Percentiles rank a stretch among this genome's conserved stretches.
These are phyloP conservation scores for Collybia sordida DNA, from an alignment of 768 basidiomycete genomes.

Conservation along the genomic window DNA sequence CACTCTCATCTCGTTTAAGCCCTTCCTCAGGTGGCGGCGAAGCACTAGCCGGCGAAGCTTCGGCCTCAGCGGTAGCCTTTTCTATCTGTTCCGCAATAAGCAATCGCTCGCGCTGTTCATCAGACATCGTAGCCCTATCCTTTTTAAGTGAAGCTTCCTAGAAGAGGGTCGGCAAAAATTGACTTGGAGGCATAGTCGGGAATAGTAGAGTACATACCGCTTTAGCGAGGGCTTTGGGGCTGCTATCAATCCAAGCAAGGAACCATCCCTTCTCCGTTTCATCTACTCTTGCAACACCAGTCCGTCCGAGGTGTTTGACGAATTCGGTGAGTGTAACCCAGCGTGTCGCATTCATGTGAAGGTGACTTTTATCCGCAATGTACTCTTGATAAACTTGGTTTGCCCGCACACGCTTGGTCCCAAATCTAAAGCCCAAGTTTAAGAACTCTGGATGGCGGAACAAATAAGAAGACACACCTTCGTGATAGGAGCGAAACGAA, in stretches of 20 bases:
- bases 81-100: conserved; percentile 94
- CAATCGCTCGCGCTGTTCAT: conserved; percentile 91
- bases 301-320: conserved; percentile 81
- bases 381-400: conserved; percentile 98
- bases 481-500: conserved; percentile 90
- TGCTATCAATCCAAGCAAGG: conserved; percentile 95
- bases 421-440: conserved; percentile 53
- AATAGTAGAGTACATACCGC: conserved; percentile 48
- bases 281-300: conserved; percentile 88
- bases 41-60: conserved; percentile 31
- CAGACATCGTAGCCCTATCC: conserved; percentile 86
- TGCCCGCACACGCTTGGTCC: conserved; percentile 91
- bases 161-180: conserved; percentile 7
- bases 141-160: conserved; percentile 88
- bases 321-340: conserved; percentile 99
- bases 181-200: neutral
- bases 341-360: conserved; percentile 98
- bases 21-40: conserved; percentile 52
- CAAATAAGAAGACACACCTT: conserved; percentile 44
- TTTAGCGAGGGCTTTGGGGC: conserved; percentile 91
- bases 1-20: conserved; percentile 71
- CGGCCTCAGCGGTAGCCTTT: conserved; percentile 61
- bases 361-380: conserved; percentile 89
- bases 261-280: conserved; percentile 99
- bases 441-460: neutral